Conservation (phyloP, 2,329 filamentous ascomycete species). For the Onygena corvina region DNA sequence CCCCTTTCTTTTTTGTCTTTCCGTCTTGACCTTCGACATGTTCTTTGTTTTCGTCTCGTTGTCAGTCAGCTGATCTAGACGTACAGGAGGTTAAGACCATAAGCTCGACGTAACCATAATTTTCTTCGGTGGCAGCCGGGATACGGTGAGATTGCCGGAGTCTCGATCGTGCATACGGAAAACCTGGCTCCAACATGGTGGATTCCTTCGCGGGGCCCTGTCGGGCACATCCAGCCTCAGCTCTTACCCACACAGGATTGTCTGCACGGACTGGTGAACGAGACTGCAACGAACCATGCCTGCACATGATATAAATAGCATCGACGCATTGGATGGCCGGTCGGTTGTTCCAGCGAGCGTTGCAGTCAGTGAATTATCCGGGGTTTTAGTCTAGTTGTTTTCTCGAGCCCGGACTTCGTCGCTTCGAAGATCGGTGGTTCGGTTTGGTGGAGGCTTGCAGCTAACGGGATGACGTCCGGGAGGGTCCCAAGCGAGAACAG, state of each 20-base stretch:
- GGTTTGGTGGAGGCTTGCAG: background rate
- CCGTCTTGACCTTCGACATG: too few species aligned
- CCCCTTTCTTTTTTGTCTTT: background rate
- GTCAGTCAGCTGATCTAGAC: conserved; percentile 1
- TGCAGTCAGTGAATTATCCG: background rate
- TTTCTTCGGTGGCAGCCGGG: too few species aligned
- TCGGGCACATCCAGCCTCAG: too few species aligned
- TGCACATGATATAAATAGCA: conserved; percentile 7
- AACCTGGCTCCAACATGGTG: too few species aligned
- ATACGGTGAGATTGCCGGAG: background rate
- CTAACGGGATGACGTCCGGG: background rate
- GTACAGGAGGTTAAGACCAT: too few species aligned
- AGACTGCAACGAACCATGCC: background rate
- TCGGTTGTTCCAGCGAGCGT: background rate
- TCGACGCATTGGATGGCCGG: background rate
- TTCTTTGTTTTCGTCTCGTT: background rate
- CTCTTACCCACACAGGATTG: too few species aligned
- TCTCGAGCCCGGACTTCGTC: background rate
- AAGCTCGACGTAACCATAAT: background rate
- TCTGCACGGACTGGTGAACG: background rate
- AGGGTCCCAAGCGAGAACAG: background rate
- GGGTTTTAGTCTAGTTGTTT: background rate
- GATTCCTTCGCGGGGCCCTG: too few species aligned
- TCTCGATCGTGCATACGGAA: background rate
- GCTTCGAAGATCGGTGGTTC: background rate